Base-by-base conservation (phyloP, 352 stramenopile species). In the Hyaloperonospora arabidopsidis region DNA sequence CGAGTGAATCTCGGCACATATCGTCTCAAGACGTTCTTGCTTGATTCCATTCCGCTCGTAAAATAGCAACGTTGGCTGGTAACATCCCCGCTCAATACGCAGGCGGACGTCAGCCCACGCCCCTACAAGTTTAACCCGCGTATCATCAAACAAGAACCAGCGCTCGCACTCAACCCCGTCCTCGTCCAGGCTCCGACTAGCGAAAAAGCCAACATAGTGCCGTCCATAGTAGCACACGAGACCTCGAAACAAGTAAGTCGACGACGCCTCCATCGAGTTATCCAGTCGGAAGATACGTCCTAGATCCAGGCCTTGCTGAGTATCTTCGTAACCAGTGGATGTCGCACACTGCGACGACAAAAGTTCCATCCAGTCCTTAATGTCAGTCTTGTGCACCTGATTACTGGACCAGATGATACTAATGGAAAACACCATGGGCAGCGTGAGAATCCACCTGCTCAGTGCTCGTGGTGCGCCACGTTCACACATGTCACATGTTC, bases 111-210 rank as follows among this genome's bases (percentile, higher is more conserved):
- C 79, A 0, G 68, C 68, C 83, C 83, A 93, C 29, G 67, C 69
- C 2, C 83, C 83, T 6, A 93, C 68, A 45, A 68, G 75, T 66
- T 86, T 87, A 11, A 93, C 83, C 5, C 78, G 78, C 44, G 79
- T 89, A 57, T 93, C 83, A 57, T 93, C 83, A 68, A 93, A 93
- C 19, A 93, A 65, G 45, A 84, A 90, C 83, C 79, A 93, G 1
- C 65, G 61, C 49, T 90, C 77, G 1, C 67, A 34, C 12, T 73
- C 68, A 5, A 75, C 61, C 25, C 72, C 77, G 34, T 86, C 63
- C 1, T 71, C 61, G 43, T 79, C 69, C 10, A 79, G 45, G 41
- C 74, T 81, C 14, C 69, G 77, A 65, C 79, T 90, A 25, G 78
- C 71, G 53, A 93, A 93, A 57, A 93, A 93, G 14, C 83, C 81